Conservation (phyloP, 1,284 basidiomycete genomes). For the Cystobasidiaceae sp. region DNA sequence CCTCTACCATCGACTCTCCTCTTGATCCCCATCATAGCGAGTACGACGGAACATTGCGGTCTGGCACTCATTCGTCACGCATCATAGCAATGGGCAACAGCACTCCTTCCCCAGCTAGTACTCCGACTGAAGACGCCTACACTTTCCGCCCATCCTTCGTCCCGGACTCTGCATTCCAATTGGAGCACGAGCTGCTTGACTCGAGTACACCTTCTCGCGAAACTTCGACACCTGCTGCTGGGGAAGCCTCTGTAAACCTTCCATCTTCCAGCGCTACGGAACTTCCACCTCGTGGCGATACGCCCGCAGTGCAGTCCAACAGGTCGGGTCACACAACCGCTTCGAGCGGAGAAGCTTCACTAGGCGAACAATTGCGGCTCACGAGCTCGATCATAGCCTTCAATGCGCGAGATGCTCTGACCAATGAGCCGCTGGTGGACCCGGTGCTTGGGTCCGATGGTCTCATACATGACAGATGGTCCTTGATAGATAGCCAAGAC, state of each 20-base stretch:
- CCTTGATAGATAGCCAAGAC: neutral
- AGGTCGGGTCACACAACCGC: neutral
- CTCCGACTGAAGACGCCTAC: neutral
- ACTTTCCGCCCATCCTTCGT: slow-evolving; percentile 10
- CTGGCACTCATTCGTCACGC: too few relatives aligned
- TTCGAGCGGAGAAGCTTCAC: neutral
- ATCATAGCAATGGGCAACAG: neutral
- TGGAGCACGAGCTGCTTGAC: neutral
- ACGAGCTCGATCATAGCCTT: slow-evolving; percentile 14
- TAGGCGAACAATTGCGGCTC: neutral
- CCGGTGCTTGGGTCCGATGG: slow-evolving; percentile 20
- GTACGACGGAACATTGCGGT: too few relatives aligned
- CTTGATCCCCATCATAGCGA: neutral
- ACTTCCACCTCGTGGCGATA: too few relatives aligned
- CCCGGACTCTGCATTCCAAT: neutral
- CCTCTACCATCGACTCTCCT: slow-evolving; percentile 2
- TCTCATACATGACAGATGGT: slow-evolving; percentile 17
- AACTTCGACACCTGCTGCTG: too few relatives aligned
- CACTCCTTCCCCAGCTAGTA: neutral
- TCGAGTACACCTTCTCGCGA: too few relatives aligned
- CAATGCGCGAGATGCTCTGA: slow-evolving; percentile 14
- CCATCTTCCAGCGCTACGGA: too few relatives aligned
- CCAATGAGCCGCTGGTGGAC: slow-evolving; percentile 6
- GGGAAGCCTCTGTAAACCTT: too few relatives aligned
- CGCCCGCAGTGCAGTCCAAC: too few relatives aligned